phyloP scores from a whole-genome alignment of 768 basidiomycete genomes.

The Suillus brevipes region DNA sequence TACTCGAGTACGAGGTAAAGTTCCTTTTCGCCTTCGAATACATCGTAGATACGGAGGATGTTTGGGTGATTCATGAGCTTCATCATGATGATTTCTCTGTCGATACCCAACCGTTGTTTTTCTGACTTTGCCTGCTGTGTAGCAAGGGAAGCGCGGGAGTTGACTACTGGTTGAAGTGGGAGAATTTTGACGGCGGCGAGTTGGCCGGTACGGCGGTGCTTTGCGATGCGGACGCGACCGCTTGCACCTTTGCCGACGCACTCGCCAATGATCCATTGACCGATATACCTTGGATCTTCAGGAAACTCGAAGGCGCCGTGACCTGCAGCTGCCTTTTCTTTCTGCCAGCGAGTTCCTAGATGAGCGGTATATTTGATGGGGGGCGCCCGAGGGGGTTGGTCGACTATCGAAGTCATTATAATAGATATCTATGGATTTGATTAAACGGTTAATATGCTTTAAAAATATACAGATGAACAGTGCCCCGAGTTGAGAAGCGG shows the following conservation, averaged over 20 bases:
- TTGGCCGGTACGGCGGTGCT: constrained; percentile 81
- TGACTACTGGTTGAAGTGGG: constrained; percentile 75
- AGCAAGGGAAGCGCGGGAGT: constrained; percentile 66
- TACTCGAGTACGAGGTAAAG: constrained; percentile 94
- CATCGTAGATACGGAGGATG: constrained; percentile 93
- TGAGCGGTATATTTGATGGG: constrained; percentile 71
- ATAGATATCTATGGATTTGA: neutral
- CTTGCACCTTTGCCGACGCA: constrained; percentile 94
- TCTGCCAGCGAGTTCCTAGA: constrained; percentile 82
- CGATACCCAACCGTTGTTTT: constrained; percentile 83
- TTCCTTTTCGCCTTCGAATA: constrained; percentile 89
- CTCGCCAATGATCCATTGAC: constrained; percentile 92
- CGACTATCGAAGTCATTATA: constrained; percentile 33
- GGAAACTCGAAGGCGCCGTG: constrained; percentile 75
- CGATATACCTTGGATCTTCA: constrained; percentile 82
- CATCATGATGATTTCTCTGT: constrained; percentile 98
- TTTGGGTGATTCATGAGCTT: constrained; percentile 99
- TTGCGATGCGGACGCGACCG: constrained; percentile 92
- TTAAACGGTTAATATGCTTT: constrained; percentile 8
- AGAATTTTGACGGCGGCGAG: constrained; percentile 97
- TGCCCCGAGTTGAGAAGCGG: neutral
- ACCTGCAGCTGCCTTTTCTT: constrained; percentile 82
- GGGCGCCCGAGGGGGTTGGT: constrained; percentile 68
- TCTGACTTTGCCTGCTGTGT: constrained; percentile 72
- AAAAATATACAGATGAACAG: constrained; percentile 17